Percentiles rank a stretch among this genome's conserved stretches.
phyloP scores from a whole-genome alignment of 169 alveolate genomes.

The Cryptosporidium bovis region DNA sequence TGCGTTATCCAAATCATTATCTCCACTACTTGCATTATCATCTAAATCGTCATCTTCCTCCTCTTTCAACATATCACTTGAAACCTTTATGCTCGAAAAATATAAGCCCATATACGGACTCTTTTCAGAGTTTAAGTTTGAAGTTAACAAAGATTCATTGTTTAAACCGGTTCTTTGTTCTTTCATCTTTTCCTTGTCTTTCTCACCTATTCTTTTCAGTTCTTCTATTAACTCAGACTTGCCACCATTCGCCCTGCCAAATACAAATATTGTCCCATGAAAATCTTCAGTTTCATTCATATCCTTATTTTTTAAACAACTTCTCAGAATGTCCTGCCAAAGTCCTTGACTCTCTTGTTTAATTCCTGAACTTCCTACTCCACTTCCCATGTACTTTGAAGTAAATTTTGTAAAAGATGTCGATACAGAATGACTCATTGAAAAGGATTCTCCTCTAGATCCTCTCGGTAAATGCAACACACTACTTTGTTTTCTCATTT shows the following conservation, averaged over 20 bases:
- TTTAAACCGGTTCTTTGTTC: not conserved
- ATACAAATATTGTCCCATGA: conserved; percentile 64
- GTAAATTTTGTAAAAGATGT: conserved; percentile 32
- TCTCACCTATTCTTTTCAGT: conserved; percentile 39
- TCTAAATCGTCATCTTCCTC: conserved; percentile 1
- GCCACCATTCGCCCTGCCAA: conserved; percentile 54
- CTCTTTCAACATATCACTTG: conserved; percentile 1
- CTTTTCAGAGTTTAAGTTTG: not conserved
- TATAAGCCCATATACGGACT: conserved; percentile 53
- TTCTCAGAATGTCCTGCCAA: conserved; percentile 52
- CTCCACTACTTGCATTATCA: not conserved
- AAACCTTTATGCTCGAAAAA: conserved; percentile 19
- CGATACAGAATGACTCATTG: conserved; percentile 36
- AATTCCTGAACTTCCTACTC: not conserved
- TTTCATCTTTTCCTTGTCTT: not conserved
- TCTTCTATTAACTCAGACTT: conserved; percentile 41
- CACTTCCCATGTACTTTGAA: conserved; percentile 30
- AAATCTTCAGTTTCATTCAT: not conserved
- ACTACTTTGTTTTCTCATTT: conserved; percentile 72
- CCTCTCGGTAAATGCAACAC: conserved; percentile 38
- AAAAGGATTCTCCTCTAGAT: conserved; percentile 53
- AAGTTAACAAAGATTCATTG: not conserved
- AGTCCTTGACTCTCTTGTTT: conserved; percentile 45
- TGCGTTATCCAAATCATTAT: not conserved
- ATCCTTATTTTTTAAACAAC: conserved; percentile 4